Base-by-base conservation (phyloP, 768 basidiomycete genomes). In the Imleria badia region DNA sequence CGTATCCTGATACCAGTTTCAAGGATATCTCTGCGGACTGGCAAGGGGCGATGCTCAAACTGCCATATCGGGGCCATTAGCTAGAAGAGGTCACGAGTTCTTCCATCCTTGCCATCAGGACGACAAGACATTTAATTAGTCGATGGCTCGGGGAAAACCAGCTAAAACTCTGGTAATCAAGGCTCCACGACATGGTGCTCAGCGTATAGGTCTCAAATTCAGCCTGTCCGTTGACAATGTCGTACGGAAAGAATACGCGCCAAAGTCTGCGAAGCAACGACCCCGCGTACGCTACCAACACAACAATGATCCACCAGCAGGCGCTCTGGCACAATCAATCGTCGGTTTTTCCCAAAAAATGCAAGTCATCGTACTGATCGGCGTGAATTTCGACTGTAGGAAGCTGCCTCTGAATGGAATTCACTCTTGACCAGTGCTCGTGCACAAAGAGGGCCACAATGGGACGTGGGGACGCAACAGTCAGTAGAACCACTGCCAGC, bases 401-500 rank as follows among this genome's bases (percentile, higher is more conserved):
- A 92, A 68, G 84, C 83, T 63, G 88, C 91, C 11, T 90, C 88
- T 11, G 87, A 91, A 60, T 92, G 91, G 91, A 93, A 93, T 61
- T 91, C 90, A 0, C 61, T 91, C 49, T 76, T 93, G 43, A 80
- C 83, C 55, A 86, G 85, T 26, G 91, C 91, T 4, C 81, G 91
- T 35, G 91, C 90, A 9, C 84, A 87, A 54, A 77, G 91, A 55
- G 91, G 91, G 1, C 91, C 91, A 5, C 90, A 91, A 63, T 93
- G 90, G 90, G 91, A 93, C 67, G 77, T 91, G 36, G 88, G 88
- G 17, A 91, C 91, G 14, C 90, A 93, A 67, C 85, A 88, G 91
- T 92, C 61, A 61, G 87, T 78, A 45, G 31, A 45, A 36, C 29
- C 33, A 33, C 43, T 20, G n/a, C 13, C 34, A 22, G 1, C 22